A percentile compares a stretch with the other conserved stretches of the same genome.
Conservation (phyloP, 345 rosid genomes). For the Citrus glauca region DNA sequence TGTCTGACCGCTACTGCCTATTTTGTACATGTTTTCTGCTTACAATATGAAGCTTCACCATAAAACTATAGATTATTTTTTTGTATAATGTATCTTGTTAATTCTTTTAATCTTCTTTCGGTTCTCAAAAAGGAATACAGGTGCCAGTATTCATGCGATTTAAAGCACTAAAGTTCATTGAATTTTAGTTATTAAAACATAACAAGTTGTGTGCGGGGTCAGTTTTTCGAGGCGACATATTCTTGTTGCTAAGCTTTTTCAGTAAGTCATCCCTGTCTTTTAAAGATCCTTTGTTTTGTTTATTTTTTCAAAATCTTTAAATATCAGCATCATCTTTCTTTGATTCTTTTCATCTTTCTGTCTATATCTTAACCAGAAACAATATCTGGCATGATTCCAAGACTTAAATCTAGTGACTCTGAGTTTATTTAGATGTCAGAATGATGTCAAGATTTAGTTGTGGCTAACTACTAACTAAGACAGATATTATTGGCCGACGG, state of each 20-base stretch:
- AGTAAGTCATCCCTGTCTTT: background rate
- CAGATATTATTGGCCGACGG: background rate
- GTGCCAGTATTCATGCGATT: constrained; percentile 9
- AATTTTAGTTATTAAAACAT: background rate
- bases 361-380: constrained; percentile 2
- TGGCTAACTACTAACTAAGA: background rate
- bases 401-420: constrained; percentile 14
- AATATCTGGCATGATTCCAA: constrained; percentile 35
- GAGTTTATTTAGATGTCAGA: constrained; percentile 13
- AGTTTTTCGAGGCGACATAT: constrained; percentile 2
- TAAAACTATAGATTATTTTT: background rate
- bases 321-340: background rate
- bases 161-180: background rate
- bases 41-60: background rate
- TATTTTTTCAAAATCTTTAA: background rate
- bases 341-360: background rate
- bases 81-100: background rate
- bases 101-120: constrained; percentile 7
- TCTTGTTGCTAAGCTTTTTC: constrained; percentile 1
- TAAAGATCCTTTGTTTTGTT: background rate
- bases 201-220: background rate
- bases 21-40: background rate
- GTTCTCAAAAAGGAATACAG: constrained; percentile 4
- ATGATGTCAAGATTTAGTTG: background rate
- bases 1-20: constrained; percentile 2